A percentile compares a stretch with the other conserved stretches of the same genome.
These are phyloP conservation scores for Geranium brycei DNA, from an alignment of 345 rosid species.

Conservation along the genomic window DNA sequence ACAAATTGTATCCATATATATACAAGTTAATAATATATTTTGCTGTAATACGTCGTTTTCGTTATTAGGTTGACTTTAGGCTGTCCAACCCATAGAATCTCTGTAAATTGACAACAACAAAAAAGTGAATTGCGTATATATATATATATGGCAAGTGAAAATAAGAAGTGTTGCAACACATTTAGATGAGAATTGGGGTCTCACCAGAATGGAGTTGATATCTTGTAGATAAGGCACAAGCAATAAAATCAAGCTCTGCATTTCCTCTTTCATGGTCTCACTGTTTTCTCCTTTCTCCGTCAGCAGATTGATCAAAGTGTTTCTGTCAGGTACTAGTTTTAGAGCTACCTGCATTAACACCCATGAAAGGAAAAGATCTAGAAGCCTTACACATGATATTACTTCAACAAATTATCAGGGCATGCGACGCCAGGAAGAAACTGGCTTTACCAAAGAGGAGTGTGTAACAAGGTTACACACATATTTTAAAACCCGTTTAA, in stretches of 20 bases:
- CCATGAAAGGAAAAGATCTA: no score
- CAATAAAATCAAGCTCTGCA: conserved; percentile 40
- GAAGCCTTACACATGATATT: no score
- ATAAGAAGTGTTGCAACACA: not conserved
- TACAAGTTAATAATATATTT: no score
- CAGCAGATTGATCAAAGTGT: conserved; percentile 46
- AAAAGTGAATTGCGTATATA: no score
- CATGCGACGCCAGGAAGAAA: no score
- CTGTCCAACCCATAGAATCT: conserved; percentile 39
- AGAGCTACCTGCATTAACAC: conserved; percentile 72
- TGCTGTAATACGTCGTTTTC: no score
- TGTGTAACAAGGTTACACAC: no score
- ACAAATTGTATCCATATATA: no score
- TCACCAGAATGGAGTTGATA: conserved; percentile 55
- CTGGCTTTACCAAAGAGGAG: no score
- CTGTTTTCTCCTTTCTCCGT: conserved; percentile 36
- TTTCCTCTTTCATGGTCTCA: conserved; percentile 43
- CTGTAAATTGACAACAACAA: conserved; percentile 25
- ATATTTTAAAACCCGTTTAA: no score
- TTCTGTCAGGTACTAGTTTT: conserved; percentile 57
- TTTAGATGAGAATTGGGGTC: not conserved
- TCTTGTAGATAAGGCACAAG: conserved; percentile 51
- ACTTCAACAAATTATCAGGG: no score
- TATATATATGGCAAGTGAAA: no score
- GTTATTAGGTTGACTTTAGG: conserved; percentile 35